phyloP scores from a whole-genome alignment of 768 basidiomycete species.

The Boletus edulis region DNA sequence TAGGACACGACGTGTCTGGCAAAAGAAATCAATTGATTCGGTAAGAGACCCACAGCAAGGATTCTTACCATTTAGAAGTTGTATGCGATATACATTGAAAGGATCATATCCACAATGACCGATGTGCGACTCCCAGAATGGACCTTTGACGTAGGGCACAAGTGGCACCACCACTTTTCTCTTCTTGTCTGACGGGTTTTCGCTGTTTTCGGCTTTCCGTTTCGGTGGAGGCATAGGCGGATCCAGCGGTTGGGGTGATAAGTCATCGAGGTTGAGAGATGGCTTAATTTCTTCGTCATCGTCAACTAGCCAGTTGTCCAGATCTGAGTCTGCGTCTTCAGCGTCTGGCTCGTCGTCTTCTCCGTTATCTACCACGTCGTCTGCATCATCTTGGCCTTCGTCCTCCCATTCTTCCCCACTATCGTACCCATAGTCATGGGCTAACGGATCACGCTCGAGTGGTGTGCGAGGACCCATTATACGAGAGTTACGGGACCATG shows the following conservation, averaged over 20 bases:
- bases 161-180: slow-evolving; percentile 76
- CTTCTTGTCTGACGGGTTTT: slow-evolving; percentile 56
- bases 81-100: slow-evolving; percentile 73
- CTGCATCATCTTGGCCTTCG: slow-evolving; percentile 72
- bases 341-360: slow-evolving; percentile 70
- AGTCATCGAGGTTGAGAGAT: slow-evolving; percentile 39
- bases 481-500: slow-evolving; percentile 83
- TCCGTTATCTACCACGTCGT: slow-evolving; percentile 61
- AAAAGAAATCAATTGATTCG: slow-evolving; percentile 2
- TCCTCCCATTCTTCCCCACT: slow-evolving; percentile 97
- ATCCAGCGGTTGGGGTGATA: slow-evolving; percentile 32
- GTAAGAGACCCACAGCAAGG: neutral
- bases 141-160: slow-evolving; percentile 79
- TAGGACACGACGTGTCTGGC: slow-evolving; percentile 65
- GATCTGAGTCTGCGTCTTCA: slow-evolving; percentile 45
- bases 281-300: slow-evolving; percentile 71
- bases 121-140: slow-evolving; percentile 71
- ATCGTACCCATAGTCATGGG: slow-evolving; percentile 89
- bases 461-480: slow-evolving; percentile 82
- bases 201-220: slow-evolving; percentile 58
- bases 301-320: slow-evolving; percentile 41
- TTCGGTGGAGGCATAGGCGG: slow-evolving; percentile 47
- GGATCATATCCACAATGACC: slow-evolving; percentile 67
- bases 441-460: slow-evolving; percentile 71
- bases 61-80: slow-evolving; percentile 76